Base-by-base conservation (phyloP, 176 grass and related monocot genomes). In the Dendrocalamus sinicus region DNA sequence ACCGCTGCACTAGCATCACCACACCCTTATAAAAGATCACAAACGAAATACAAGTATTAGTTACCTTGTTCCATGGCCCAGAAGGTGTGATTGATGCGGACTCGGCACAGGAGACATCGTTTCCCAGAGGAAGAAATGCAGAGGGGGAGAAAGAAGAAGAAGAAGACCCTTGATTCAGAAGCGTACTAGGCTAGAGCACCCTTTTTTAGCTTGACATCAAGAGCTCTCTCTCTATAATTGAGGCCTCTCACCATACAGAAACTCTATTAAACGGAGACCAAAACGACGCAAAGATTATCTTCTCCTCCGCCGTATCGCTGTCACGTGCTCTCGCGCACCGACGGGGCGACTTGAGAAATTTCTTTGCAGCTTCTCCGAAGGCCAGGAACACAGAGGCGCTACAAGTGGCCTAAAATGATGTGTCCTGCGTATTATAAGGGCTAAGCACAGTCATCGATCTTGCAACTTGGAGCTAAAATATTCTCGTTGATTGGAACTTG, bases 251-350 rank as follows among this genome's bases (percentile, higher is more conserved):
- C 81, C 20, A 64, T 83, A 81, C 51, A 77, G 83, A 73, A 83
- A 26, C 60, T 15, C 11, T 14, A 12, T 10, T 37, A 82, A 78
- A 10, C 67, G 30, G 74, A 83, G 73, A 87, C 89, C 89, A 50
- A 75, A 69, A 76, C 63, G 84, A 87, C 73, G 84, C 84, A 69
- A 91, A 87, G 89, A 88, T 91, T 47, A 84, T 75, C 85, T 84
- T 88, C 50, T 73, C 85, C 62, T 67, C 80, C 66, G 7, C n/a
- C 89, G 85, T 88, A 88, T 84, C 76, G 85, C 81, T 88, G 81
- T 91, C 89, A 91, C 85, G 89, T 91, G 89, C 89, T 59, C 75
- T 63, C 62, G 75, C 89, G 47, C 89, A 87, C 89, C 89, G 89
- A 91, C 89, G 88, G 76, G 71, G 41, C 55, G 63, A 14, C 73